Evolutionary conservation across 257 asterid genomes (phyloP).

Genomic region (Fraxinus cuspidata): DNA sequence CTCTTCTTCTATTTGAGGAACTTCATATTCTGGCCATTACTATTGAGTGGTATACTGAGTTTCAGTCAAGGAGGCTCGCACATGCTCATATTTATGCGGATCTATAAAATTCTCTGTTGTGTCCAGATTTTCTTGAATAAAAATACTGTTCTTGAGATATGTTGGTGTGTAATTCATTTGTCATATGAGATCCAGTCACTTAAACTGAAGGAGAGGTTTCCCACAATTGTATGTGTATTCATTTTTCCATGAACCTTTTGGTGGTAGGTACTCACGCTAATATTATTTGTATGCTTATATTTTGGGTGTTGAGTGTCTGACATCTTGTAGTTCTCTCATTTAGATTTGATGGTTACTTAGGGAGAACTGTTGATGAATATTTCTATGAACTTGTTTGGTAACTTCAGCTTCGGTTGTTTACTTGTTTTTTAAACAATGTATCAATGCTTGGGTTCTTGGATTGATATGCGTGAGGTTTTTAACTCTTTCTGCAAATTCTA

Average conservation of each 20-base stretch:
- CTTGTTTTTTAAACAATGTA: slow-evolving; percentile 9
- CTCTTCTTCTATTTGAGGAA: background rate
- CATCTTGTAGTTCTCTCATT: background rate
- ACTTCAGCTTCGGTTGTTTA: background rate
- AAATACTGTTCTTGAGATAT: background rate
- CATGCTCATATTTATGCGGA: background rate
- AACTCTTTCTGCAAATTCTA: background rate
- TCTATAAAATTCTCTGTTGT: too few species aligned
- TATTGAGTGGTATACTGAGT: background rate
- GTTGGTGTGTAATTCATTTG: background rate
- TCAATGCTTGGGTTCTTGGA: slow-evolving; percentile 16
- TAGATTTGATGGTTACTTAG: background rate
- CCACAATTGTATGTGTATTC: background rate
- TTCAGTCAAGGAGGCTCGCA: background rate
- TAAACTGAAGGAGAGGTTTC: background rate
- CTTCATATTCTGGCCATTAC: background rate
- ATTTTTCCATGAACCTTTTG: background rate
- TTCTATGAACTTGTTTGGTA: background rate
- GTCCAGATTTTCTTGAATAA: too few species aligned
- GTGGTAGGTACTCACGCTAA: background rate
- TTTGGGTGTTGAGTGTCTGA: background rate
- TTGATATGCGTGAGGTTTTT: background rate
- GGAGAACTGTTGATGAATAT: background rate
- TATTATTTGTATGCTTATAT: background rate
- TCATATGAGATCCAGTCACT: background rate